phyloP scores from a whole-genome alignment of 1,139 yeast genomes.

The Magnusiomyces fungicola region DNA sequence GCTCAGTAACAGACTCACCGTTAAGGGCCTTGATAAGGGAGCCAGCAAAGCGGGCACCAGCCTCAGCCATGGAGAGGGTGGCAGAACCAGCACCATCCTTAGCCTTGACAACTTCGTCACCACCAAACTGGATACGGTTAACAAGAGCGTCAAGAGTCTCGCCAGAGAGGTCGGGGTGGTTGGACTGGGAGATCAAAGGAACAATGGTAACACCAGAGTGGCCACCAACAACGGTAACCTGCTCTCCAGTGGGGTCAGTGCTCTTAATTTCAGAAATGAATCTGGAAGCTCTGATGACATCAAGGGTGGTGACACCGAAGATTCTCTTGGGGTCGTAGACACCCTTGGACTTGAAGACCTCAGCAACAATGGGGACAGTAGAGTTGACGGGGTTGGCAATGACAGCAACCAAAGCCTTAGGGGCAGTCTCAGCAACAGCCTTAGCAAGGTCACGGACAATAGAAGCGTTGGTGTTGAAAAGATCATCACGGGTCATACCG shows the following conservation, averaged over 20 bases:
- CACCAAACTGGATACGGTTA: slow-evolving; percentile 96
- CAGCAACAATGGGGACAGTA: slow-evolving; percentile 96
- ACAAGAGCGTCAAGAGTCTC: slow-evolving; percentile 61
- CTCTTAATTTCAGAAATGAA: slow-evolving; percentile 64
- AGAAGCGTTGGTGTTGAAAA: slow-evolving; percentile 95
- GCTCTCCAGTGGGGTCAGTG: slow-evolving; percentile 51
- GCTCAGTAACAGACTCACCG: slow-evolving; percentile 48
- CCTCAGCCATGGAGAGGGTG: slow-evolving; percentile 97
- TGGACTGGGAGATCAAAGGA: slow-evolving; percentile 77
- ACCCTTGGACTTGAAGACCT: slow-evolving; percentile 78
- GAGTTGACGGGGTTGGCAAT: slow-evolving; percentile 98
- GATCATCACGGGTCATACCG: slow-evolving; percentile 94
- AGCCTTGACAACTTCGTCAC: slow-evolving; percentile 98
- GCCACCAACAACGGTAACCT: slow-evolving; percentile 76
- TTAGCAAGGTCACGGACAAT: slow-evolving; percentile 89
- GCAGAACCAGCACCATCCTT: slow-evolving; percentile 99
- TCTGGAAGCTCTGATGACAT: slow-evolving; percentile 87
- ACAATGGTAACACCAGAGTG: slow-evolving; percentile 98
- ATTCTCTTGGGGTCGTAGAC: slow-evolving; percentile 87
- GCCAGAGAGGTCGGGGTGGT: slow-evolving; percentile 44
- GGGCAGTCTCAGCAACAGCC: slow-evolving; percentile 79
- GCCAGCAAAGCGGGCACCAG: slow-evolving; percentile 73
- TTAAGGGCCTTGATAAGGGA: slow-evolving; percentile 49
- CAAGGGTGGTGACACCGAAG: slow-evolving; percentile 97
- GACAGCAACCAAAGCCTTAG: slow-evolving; percentile 79